These are phyloP conservation scores for Fonsecaea monophora DNA, from an alignment of 2,329 filamentous ascomycete genomes.

Conservation along the genomic window DNA sequence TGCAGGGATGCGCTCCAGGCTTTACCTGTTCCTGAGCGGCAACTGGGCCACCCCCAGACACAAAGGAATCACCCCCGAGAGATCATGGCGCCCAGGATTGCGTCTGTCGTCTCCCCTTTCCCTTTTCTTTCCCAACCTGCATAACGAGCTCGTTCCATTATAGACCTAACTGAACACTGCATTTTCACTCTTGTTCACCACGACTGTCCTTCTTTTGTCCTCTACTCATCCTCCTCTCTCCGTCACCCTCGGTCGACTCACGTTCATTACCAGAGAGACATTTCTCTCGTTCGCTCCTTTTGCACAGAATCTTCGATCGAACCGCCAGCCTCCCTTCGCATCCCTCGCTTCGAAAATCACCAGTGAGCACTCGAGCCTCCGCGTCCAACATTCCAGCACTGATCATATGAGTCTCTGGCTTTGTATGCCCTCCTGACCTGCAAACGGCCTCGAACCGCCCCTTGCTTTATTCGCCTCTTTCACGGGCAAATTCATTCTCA, in stretches of 20 bases:
- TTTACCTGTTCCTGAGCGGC: slow-evolving; percentile 32
- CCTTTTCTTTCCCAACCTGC: slow-evolving; percentile 17
- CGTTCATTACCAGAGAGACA: slow-evolving; percentile 40
- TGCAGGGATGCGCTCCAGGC: slow-evolving; percentile 9
- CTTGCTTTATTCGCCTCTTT: slow-evolving; percentile 28
- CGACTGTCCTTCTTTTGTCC: slow-evolving; percentile 17
- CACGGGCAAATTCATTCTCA: slow-evolving; percentile 13
- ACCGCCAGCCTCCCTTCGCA: slow-evolving; percentile 30
- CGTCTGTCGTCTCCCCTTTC: slow-evolving; percentile 18
- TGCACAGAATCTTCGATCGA: slow-evolving; percentile 34
- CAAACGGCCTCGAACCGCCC: slow-evolving; percentile 29
- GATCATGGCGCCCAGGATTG: slow-evolving; percentile 26
- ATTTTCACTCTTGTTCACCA: slow-evolving; percentile 14
- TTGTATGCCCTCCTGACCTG: slow-evolving; percentile 38
- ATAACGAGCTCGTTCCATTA: slow-evolving; percentile 18
- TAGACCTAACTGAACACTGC: slow-evolving; percentile 19
- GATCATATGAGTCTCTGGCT: slow-evolving; percentile 40
- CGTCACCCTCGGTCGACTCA: slow-evolving; percentile 38
- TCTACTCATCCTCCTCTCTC: slow-evolving; percentile 35
- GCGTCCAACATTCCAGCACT: slow-evolving; percentile 37
- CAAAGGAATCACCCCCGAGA: slow-evolving; percentile 20
- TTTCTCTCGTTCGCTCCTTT: slow-evolving; percentile 43
- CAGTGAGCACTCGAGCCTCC: slow-evolving; percentile 20
- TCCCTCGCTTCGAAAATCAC: slow-evolving; percentile 1
- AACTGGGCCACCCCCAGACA: slow-evolving; percentile 8